Conservation (phyloP, 1,284 basidiomycete species). For the Lignosus rhinocerotis region DNA sequence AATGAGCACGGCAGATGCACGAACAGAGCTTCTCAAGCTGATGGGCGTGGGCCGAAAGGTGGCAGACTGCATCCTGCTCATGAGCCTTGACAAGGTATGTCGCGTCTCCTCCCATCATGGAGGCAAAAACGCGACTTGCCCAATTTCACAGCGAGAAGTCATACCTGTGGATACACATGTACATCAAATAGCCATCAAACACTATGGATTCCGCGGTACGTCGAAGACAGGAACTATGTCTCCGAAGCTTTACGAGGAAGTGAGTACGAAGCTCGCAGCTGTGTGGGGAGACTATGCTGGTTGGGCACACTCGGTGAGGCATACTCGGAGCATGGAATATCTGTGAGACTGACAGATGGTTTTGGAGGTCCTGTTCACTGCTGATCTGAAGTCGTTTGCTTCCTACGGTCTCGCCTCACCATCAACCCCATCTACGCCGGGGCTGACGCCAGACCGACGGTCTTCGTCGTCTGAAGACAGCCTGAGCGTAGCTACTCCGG, state of each 20-base stretch:
- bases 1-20: constrained; percentile 56
- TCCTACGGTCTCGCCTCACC: constrained; percentile 40
- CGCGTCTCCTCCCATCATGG: too few relatives aligned
- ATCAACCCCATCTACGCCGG: constrained; percentile 18
- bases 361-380: constrained; percentile 56
- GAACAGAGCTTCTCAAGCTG: constrained; percentile 76
- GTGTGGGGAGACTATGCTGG: constrained; percentile 88
- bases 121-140: not conserved
- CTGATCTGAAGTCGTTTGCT: constrained; percentile 52
- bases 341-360: not conserved
- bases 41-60: constrained; percentile 96
- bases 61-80: constrained; percentile 91
- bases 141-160: constrained; percentile 60
- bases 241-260: constrained; percentile 76
- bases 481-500: constrained; percentile 6
- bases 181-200: constrained; percentile 80
- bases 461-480: not conserved
- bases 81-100: constrained; percentile 89
- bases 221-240: constrained; percentile 58
- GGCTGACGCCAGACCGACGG: constrained; percentile 10
- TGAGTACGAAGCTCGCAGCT: constrained; percentile 61
- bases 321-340: constrained; percentile 17
- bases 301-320: constrained; percentile 84
- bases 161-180: constrained; percentile 95
- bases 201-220: constrained; percentile 70